These are phyloP conservation scores for Goffeauzyma gilvescens DNA, from an alignment of 768 basidiomycete genomes.

Conservation along the genomic window DNA sequence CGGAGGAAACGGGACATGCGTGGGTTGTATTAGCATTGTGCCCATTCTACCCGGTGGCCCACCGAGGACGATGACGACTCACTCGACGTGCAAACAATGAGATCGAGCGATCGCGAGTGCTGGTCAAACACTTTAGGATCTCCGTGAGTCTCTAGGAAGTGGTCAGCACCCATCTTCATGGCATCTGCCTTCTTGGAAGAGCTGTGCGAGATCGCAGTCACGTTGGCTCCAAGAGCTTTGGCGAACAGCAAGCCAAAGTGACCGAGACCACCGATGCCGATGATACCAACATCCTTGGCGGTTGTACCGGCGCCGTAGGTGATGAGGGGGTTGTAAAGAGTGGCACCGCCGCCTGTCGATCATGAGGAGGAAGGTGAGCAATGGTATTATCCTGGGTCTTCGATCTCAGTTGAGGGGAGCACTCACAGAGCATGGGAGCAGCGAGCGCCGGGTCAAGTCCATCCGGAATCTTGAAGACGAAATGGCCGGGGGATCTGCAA, in stretches of 20 bases:
- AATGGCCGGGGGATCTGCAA: slow-evolving; percentile 25
- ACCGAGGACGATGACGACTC: slow-evolving; percentile 15
- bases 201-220: slow-evolving; percentile 44
- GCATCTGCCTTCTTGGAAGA: slow-evolving; percentile 42
- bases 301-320: slow-evolving; percentile 23
- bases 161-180: slow-evolving; percentile 41
- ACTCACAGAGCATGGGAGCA: slow-evolving; percentile 24
- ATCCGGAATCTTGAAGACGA: slow-evolving; percentile 50
- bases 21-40: slow-evolving; percentile 10
- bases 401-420: neutral
- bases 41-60: slow-evolving; percentile 21
- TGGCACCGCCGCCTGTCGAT: slow-evolving; percentile 19
- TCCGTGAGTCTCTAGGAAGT: slow-evolving; percentile 38
- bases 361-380: neutral
- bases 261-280: slow-evolving; percentile 26
- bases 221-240: slow-evolving; percentile 42
- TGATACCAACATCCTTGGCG: slow-evolving; percentile 27
- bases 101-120: slow-evolving; percentile 28
- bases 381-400: neutral
- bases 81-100: slow-evolving; percentile 35
- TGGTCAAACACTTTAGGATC: slow-evolving; percentile 23
- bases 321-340: slow-evolving; percentile 23
- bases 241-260: slow-evolving; percentile 34
- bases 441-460: slow-evolving; percentile 35
- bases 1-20: slow-evolving; percentile 17